These are phyloP conservation scores for Effrenium voratum DNA, from an alignment of 73 alveolate species.

Conservation along the genomic window DNA sequence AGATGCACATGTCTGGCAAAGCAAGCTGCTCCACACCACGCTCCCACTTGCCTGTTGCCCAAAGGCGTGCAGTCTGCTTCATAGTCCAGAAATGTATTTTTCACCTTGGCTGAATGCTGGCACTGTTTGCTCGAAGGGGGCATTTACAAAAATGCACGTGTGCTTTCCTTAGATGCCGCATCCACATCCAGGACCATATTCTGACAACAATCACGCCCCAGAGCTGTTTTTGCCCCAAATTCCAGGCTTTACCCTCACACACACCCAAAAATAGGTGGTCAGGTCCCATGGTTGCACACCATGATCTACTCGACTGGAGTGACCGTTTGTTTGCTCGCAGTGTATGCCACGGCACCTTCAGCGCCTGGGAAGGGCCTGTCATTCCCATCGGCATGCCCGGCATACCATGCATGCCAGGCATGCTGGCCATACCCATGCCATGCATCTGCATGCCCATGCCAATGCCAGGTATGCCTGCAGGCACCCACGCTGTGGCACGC, in stretches of 20 bases:
- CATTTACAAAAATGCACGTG: no score
- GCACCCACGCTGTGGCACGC: no score
- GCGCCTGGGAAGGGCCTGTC: background rate
- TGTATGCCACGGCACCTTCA: background rate
- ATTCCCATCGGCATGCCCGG: background rate
- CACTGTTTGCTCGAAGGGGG: no score
- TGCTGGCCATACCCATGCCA: background rate
- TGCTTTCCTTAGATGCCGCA: no score
- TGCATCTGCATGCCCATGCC: no score
- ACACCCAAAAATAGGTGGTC: background rate
- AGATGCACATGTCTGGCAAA: no score
- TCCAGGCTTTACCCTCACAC: background rate
- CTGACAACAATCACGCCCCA: no score
- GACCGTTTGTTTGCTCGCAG: background rate
- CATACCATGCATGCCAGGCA: background rate
- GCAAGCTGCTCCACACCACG: background rate
- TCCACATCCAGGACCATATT: no score
- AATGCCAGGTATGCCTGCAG: background rate
- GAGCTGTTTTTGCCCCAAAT: no score
- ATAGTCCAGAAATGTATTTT: slow-evolving; percentile 34
- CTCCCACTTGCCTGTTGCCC: slow-evolving; percentile 36
- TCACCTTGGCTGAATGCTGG: no score
- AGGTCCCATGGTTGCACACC: background rate
- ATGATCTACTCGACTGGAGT: no score
- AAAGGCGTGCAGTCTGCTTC: slow-evolving; percentile 72